Percentiles rank a stretch among this genome's conserved stretches.
phyloP scores from a whole-genome alignment of 2,329 filamentous ascomycete species.

The Orbilia oligospora region DNA sequence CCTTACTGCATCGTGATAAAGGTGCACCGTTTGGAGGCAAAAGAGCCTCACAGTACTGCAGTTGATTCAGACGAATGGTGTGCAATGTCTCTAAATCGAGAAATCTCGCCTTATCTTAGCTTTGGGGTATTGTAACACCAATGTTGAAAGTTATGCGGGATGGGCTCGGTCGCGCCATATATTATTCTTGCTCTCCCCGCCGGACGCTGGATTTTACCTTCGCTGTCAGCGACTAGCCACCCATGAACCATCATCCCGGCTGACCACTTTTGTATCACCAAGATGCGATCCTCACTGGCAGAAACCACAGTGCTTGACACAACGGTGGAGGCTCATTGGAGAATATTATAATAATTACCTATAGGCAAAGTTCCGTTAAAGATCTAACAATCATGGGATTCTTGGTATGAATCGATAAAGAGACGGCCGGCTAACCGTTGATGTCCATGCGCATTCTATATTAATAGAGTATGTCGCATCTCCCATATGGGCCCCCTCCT shows the following conservation, averaged over 20 bases:
- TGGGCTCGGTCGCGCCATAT: not conserved
- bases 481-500: not conserved
- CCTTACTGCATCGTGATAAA: no score
- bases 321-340: not conserved
- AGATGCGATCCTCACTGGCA: not conserved
- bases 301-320: not conserved
- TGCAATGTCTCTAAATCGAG: no score
- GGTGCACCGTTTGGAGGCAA: no score
- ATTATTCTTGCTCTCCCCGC: no score
- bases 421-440: no score
- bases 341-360: not conserved
- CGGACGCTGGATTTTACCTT: not conserved
- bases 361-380: not conserved
- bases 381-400: no score
- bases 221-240: slow-evolving; percentile 1
- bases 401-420: not conserved
- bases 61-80: no score
- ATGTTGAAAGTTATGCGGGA: no score
- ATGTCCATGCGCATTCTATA: not conserved
- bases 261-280: not conserved
- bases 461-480: not conserved
- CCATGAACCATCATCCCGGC: not conserved
- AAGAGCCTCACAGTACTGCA: no score
- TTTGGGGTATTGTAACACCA: not conserved
- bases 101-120: not conserved